Conservation (phyloP, 257 asterid species). For the Ocimum tenuiflorum region DNA sequence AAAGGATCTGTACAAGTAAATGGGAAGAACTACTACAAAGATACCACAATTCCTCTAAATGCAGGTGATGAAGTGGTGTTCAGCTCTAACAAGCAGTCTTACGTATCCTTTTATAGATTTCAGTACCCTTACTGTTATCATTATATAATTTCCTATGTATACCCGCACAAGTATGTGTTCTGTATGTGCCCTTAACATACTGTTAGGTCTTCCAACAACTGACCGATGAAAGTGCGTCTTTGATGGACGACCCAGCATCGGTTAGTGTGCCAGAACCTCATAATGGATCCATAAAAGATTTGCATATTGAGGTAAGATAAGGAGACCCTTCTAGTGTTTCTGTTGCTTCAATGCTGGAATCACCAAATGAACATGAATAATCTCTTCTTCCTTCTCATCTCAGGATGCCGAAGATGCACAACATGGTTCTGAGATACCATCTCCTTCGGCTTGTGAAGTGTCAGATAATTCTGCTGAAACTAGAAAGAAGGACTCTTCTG, state of each 20-base stretch:
- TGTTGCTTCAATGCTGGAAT: slow-evolving; percentile 66
- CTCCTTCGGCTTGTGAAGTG: slow-evolving; percentile 59
- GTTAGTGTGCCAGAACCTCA: slow-evolving; percentile 69
- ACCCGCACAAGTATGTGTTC: not conserved
- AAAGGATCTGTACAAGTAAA: slow-evolving; percentile 81
- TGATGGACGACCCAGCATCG: slow-evolving; percentile 37
- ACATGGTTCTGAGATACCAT: slow-evolving; percentile 46
- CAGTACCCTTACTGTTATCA: not conserved
- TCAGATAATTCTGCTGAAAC: slow-evolving; percentile 41
- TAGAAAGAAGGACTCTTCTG: slow-evolving; percentile 58
- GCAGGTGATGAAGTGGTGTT: slow-evolving; percentile 88
- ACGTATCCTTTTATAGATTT: slow-evolving; percentile 64
- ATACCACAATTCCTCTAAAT: slow-evolving; percentile 54
- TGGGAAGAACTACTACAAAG: slow-evolving; percentile 58
- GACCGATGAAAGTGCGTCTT: slow-evolving; percentile 30
- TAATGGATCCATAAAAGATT: slow-evolving; percentile 54
- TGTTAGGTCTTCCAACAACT: slow-evolving; percentile 70
- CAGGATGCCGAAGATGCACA: slow-evolving; percentile 41
- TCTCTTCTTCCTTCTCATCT: slow-evolving; percentile 53
- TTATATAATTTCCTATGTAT: slow-evolving; percentile 6
- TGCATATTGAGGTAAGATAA: slow-evolving; percentile 61
- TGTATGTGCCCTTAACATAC: slow-evolving; percentile 38
- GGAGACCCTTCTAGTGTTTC: slow-evolving; percentile 71
- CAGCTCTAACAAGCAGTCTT: slow-evolving; percentile 64
- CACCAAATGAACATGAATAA: slow-evolving; percentile 55